phyloP scores from a whole-genome alignment of 2,329 filamentous ascomycete species.

The Fusarium goolgardi region DNA sequence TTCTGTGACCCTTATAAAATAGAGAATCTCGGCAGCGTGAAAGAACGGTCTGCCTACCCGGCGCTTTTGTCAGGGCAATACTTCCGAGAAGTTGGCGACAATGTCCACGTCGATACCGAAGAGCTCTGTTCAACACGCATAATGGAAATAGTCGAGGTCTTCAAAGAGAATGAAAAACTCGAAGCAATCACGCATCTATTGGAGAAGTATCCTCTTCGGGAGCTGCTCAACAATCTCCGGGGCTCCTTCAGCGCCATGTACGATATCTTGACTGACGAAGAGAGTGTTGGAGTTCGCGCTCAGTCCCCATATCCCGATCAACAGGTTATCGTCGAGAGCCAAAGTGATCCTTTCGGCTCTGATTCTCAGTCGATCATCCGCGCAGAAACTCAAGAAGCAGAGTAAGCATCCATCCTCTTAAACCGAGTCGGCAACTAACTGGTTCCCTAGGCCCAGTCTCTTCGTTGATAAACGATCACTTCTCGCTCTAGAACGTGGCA shows the following conservation, averaged over 20 bases:
- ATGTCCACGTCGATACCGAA: constrained; percentile 18
- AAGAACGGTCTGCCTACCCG: neutral
- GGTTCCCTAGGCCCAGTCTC: constrained; percentile 33
- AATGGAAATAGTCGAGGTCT: constrained; percentile 14
- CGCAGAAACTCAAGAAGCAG: constrained; percentile 23
- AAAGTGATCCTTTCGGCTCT: constrained; percentile 34
- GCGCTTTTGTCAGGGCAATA: constrained; percentile 40
- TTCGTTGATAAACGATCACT: constrained; percentile 39
- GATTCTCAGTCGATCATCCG: constrained; percentile 46
- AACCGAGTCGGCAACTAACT: constrained; percentile 5
- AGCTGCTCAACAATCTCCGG: constrained; percentile 35
- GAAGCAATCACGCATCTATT: constrained; percentile 25
- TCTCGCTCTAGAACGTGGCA: constrained; percentile 29
- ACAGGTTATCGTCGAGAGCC: constrained; percentile 32
- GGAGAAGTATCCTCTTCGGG: constrained; percentile 31
- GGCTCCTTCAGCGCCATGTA: constrained; percentile 39
- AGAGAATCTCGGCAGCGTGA: neutral
- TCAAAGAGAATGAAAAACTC: constrained; percentile 13
- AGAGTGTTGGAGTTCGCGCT: constrained; percentile 1
- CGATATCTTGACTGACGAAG: constrained; percentile 2
- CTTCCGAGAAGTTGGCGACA: constrained; percentile 44
- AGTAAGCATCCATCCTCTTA: constrained; percentile 21
- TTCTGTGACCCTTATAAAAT: constrained; percentile 47
- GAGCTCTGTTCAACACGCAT: constrained; percentile 45
- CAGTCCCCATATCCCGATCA: constrained; percentile 10